phyloP scores from a whole-genome alignment of 495 filamentous ascomycete species.

The Hypoxylon rickii region DNA sequence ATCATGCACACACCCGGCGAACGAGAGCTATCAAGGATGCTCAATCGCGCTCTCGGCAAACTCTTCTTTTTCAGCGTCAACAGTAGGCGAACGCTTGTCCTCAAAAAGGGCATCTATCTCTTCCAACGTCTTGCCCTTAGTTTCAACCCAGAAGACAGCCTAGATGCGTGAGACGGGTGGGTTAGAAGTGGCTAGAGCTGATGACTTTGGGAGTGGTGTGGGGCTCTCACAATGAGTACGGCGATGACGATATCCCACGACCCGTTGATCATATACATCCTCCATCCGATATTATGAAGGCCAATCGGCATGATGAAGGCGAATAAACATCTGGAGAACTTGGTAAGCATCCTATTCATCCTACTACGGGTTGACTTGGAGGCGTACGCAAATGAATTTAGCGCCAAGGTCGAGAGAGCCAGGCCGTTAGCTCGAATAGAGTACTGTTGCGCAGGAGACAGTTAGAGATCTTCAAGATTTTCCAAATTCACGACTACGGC shows the following conservation, averaged over 20 bases:
- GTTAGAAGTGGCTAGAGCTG: background rate
- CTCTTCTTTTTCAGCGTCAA: slow-evolving; percentile 49
- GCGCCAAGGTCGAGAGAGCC: slow-evolving; percentile 34
- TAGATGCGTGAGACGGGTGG: slow-evolving; percentile 2
- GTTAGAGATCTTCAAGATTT: slow-evolving; percentile 30
- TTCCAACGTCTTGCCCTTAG: slow-evolving; percentile 40
- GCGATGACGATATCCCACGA: slow-evolving; percentile 38
- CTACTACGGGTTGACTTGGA: slow-evolving; percentile 33
- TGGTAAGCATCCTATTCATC: slow-evolving; percentile 5
- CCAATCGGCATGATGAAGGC: slow-evolving; percentile 57
- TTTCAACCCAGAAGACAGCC: slow-evolving; percentile 39
- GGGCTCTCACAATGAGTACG: slow-evolving; percentile 30
- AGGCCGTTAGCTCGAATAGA: slow-evolving; percentile 43
- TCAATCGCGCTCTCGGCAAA: slow-evolving; percentile 69
- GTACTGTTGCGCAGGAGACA: slow-evolving; percentile 43
- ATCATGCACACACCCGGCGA: too few relatives aligned
- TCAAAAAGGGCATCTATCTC: slow-evolving; percentile 43
- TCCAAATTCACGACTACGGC: too few relatives aligned
- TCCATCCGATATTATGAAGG: slow-evolving; percentile 42
- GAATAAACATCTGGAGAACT: slow-evolving; percentile 38
- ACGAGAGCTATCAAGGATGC: too few relatives aligned
- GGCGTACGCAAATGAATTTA: slow-evolving; percentile 55
- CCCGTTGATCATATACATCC: slow-evolving; percentile 43
- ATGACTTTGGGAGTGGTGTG: background rate
- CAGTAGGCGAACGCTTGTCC: slow-evolving; percentile 50